phyloP scores from a whole-genome alignment of 495 filamentous ascomycete species.

The Penicillium maclennaniae region DNA sequence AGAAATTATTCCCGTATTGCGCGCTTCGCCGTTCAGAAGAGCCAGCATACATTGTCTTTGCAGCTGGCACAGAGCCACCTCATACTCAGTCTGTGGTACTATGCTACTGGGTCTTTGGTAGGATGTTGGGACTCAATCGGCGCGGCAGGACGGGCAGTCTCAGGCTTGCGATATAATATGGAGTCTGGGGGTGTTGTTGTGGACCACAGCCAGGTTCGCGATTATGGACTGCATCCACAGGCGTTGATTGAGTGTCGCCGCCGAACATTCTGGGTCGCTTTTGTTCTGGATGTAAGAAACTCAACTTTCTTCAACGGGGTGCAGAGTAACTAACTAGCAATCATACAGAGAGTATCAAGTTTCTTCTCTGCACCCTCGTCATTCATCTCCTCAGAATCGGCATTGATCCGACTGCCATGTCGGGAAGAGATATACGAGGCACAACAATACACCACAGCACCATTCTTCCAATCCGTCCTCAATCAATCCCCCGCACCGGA shows the following conservation, averaged over 20 bases:
- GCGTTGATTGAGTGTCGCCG: conserved; percentile 62
- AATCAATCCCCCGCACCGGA: conserved; percentile 28
- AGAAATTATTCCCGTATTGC: conserved; percentile 54
- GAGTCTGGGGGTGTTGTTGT: conserved; percentile 53
- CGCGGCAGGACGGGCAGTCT: conserved; percentile 54
- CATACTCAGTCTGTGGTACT: conserved; percentile 62
- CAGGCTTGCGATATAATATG: conserved; percentile 55
- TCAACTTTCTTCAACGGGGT: background rate
- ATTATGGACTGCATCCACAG: conserved; percentile 54
- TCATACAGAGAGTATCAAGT: conserved; percentile 49
- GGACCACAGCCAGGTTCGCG: conserved; percentile 39
- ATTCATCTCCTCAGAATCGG: conserved; percentile 48
- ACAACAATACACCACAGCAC: conserved; percentile 46
- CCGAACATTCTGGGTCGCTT: conserved; percentile 65
- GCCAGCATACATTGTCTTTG: conserved; percentile 48
- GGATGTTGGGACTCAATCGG: conserved; percentile 59
- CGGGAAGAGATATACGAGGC: conserved; percentile 55
- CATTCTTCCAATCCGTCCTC: conserved; percentile 52
- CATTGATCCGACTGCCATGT: conserved; percentile 61
- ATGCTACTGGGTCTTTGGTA: conserved; percentile 49
- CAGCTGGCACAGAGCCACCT: conserved; percentile 61
- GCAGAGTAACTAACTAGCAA: conserved; percentile 9
- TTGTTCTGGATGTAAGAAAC: conserved; percentile 54
- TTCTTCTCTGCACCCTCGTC: conserved; percentile 46
- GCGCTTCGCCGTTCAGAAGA: conserved; percentile 52